Evolutionary conservation across 1,139 yeast genomes (phyloP).

Genomic region (Yamadazyma aaseri): DNA sequence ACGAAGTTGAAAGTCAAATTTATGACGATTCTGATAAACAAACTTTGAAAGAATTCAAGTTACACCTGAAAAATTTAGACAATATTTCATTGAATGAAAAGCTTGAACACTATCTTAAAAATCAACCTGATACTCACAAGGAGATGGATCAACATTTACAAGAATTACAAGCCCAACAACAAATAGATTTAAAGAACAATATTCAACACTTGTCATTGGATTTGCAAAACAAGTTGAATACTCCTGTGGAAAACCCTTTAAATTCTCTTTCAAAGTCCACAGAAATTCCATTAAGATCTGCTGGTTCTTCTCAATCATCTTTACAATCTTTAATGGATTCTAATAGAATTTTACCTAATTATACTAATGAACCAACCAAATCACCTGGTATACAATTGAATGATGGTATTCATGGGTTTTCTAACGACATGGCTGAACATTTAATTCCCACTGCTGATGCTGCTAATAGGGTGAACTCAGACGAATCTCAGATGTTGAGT

Average conservation of each 20-base stretch:
- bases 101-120: constrained; percentile 31
- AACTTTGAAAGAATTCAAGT: constrained; percentile 23
- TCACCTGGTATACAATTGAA: constrained; percentile 36
- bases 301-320: constrained; percentile 47
- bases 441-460: constrained; percentile 25
- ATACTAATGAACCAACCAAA: constrained; percentile 9
- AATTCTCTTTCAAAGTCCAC: constrained; percentile 30
- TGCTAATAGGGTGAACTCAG: constrained; percentile 8
- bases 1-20: constrained; percentile 12
- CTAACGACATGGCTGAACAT: constrained; percentile 38
- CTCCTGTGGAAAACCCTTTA: constrained; percentile 33
- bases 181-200: constrained; percentile 29
- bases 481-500: constrained; percentile 15
- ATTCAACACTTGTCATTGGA: constrained; percentile 38
- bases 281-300: constrained; percentile 32
- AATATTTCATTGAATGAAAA: constrained; percentile 40
- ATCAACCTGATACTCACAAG: constrained; percentile 12
- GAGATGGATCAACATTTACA: constrained; percentile 40
- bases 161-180: constrained; percentile 27
- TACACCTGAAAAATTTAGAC: constrained; percentile 28
- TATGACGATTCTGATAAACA: constrained; percentile 20
- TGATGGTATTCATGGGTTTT: constrained; percentile 47
- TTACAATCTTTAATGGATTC: constrained; percentile 40
- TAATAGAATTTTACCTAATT: constrained; percentile 29
- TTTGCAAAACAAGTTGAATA: constrained; percentile 24